Conservation (phyloP, 306 rosid species). For the Lupinus albus region DNA sequence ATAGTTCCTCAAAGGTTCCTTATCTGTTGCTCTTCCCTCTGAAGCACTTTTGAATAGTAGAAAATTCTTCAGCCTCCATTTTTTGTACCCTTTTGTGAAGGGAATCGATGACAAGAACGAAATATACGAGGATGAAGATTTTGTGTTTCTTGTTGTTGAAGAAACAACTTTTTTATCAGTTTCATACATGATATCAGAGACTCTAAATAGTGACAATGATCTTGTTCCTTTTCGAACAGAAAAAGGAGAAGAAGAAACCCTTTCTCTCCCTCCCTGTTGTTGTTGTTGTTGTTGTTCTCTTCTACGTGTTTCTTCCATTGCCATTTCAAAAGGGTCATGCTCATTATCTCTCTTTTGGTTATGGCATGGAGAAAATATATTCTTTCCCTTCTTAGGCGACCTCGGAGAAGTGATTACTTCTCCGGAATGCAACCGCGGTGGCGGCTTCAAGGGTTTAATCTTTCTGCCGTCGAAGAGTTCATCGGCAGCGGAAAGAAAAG, state of each 20-base stretch:
- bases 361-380: slow-evolving; percentile 47
- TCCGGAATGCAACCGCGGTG: slow-evolving; percentile 47
- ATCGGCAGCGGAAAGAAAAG: slow-evolving; percentile 70
- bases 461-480: slow-evolving; percentile 84
- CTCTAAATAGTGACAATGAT: slow-evolving; percentile 74
- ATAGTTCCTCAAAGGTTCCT: slow-evolving; percentile 60
- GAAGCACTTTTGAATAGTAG: slow-evolving; percentile 85
- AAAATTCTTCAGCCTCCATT: slow-evolving; percentile 76
- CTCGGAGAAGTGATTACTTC: slow-evolving; percentile 23
- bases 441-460: slow-evolving; percentile 71
- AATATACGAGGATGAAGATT: slow-evolving; percentile 24
- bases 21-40: slow-evolving; percentile 76
- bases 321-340: slow-evolving; percentile 47
- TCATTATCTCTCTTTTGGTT: slow-evolving; percentile 45
- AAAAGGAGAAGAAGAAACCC: slow-evolving; percentile 8
- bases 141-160: slow-evolving; percentile 47
- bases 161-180: slow-evolving; percentile 43
- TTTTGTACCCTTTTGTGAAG: slow-evolving; percentile 62
- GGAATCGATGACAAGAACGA: slow-evolving; percentile 68
- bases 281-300: slow-evolving; percentile 9
- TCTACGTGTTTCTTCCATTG: slow-evolving; percentile 46
- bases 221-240: slow-evolving; percentile 59
- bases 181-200: slow-evolving; percentile 58
- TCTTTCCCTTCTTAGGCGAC: slow-evolving; percentile 48
- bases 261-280: slow-evolving; percentile 54